Evolutionary conservation across 208 protist genomes (phyloP), one percentile per base, ranked within the genome.

Genomic region (Acanthamoeba lugdunensis): DNA sequence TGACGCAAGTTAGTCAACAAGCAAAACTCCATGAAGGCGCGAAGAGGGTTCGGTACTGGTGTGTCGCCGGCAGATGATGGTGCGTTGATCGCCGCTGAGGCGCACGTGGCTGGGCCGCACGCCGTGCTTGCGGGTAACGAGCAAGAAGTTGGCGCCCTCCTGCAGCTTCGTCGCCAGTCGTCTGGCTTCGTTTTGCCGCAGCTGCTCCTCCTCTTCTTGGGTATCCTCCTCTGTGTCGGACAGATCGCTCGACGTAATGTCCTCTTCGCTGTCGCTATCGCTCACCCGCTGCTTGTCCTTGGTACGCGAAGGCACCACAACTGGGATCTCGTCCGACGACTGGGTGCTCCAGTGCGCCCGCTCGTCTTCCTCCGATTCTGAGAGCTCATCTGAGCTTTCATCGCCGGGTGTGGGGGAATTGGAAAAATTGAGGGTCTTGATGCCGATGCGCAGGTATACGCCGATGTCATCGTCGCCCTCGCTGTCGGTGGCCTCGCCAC

Each of bases 121-220:
- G 41, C 73, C 73, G 25, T 82, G 33, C 73, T 82, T 82, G 45
- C 41, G 73, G 23, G 73, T 82, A 14, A 82, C 73, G 73, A 82
- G 73, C 37, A 54, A 6, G 45, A 82, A 82, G 41, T 8, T 82
- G 41, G 41, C 73, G 30, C 73, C 73, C 73, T 82, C 73, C 73
- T 82, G 73, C 73, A 82, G 73, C 73, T 52, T 82, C 6, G 21
- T n/a, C 9, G 45, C 45, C 1, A 56, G 41, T 6, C 45, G 21
- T 37, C 13, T 45, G 41, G 52, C 7, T 41, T 82, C 73, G 73
- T 82, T 82, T 16, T 82, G 41, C 18, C 45, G 73, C 30, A 82
- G 33, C 25, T 54, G 37, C 14, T 82, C 73, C 23, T 82, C 73
- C 23, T 82, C 73, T 18, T 23, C 67, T 30, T 75, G 9, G 67